Base-by-base conservation (phyloP, 768 basidiomycete genomes). In the Lentinula sp. region DNA sequence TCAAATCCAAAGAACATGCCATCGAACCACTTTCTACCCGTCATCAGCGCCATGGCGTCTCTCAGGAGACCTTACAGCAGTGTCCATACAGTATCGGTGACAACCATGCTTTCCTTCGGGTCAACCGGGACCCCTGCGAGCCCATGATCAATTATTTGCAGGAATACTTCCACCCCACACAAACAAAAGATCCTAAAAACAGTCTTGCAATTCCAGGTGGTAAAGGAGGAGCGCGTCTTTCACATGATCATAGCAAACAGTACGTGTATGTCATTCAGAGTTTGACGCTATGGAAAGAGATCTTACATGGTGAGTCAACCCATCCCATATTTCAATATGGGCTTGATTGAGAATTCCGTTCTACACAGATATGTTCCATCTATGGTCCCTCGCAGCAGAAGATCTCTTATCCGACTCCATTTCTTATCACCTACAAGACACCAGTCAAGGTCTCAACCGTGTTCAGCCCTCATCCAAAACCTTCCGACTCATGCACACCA, bases 1-100 rank as follows among this genome's bases (percentile, higher is more conserved):
- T 94, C 74, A 90, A 85, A 68, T n/a, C n/a, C n/a, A n/a, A n/a
- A n/a, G 92, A 94, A 69, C 86, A 86, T 10, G 92, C 92, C 11
- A 91, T 94, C 62, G 92, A 93, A 71, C 77, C 77, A 0, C 82
- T 94, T 2, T 82, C 91, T 1, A 56, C 76, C 21, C 84, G 81
- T 39, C 91, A 91, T 67, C 76, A 82, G 32, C 78, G 80, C 18
- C 74, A 77, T 16, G 82, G 80, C 5, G 78, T 91, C 18, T 74
- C 78, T 11, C 85, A 85, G 64, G 91, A 93, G 68, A 73, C 79
- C 51, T 75, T 91, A 9, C 81, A 86, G 34, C 88, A 92, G 68
- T 93, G 91, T 68, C 71, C 94, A 54, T 94, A 93, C 70, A 90
- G 88, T 66, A 93, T 94, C 57, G 92, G 92, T 2, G 92, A 94